Evolutionary conservation across 208 protist species (phyloP).

Genomic region (Leishmania braziliensis): DNA sequence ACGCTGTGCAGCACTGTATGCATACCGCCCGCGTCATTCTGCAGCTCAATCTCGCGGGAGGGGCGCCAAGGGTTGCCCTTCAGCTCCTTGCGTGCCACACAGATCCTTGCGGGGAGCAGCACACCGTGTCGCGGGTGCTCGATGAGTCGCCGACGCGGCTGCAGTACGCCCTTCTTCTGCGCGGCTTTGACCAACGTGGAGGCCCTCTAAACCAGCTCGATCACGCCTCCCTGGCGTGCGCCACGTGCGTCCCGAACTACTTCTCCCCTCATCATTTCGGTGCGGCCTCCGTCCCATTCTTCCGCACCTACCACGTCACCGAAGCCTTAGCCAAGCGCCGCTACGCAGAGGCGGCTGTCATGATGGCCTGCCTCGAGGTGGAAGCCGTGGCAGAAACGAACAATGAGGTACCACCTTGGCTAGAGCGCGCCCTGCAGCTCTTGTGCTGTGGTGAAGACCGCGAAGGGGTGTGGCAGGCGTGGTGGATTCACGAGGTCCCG

Average conservation of each 20-base stretch:
- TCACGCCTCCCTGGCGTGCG: slow-evolving; percentile 22
- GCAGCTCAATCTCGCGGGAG: slow-evolving; percentile 22
- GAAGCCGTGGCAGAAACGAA: slow-evolving; percentile 4
- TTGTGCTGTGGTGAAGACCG: slow-evolving; percentile 58
- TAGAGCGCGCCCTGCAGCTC: slow-evolving; percentile 28
- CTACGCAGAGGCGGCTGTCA: slow-evolving; percentile 63
- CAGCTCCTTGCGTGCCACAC: slow-evolving; percentile 29
- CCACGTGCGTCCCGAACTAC: slow-evolving; percentile 67
- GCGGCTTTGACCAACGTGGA: slow-evolving; percentile 48
- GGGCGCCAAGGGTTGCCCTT: slow-evolving; percentile 11
- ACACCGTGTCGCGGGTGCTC: slow-evolving; percentile 2
- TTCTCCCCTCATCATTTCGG: slow-evolving; percentile 77
- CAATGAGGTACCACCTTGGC: slow-evolving; percentile 8
- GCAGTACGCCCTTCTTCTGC: slow-evolving; percentile 75
- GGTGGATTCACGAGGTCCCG: slow-evolving; percentile 49
- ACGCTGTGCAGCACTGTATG: slow-evolving; percentile 34
- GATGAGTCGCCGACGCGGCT: slow-evolving; percentile 24
- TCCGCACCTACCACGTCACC: slow-evolving; percentile 68
- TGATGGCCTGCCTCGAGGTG: slow-evolving; percentile 42
- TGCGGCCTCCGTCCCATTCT: slow-evolving; percentile 32
- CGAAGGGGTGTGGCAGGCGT: slow-evolving; percentile 48
- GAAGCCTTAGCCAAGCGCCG: slow-evolving; percentile 48
- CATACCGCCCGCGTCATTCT: slow-evolving; percentile 28
- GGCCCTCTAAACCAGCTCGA: slow-evolving; percentile 38
- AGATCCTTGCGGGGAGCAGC: slow-evolving; percentile 14